phyloP scores from a whole-genome alignment of 805 yeast genomes.

The Metschnikowia baotianmanensis region DNA sequence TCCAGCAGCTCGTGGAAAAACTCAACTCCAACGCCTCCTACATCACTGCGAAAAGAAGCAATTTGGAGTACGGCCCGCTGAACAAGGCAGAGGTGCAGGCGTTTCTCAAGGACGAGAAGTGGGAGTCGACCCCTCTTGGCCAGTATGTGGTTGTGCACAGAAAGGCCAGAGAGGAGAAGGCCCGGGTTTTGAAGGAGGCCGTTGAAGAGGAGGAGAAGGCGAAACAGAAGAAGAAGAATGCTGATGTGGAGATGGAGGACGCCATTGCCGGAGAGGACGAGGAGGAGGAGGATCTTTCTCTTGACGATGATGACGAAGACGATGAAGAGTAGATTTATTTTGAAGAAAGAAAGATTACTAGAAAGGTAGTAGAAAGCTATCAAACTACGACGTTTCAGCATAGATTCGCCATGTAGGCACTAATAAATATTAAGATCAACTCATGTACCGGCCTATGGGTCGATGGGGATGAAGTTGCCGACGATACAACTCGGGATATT shows the following conservation, averaged over 20 bases:
- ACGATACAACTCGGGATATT: constrained; percentile 95
- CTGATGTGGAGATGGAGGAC: constrained; percentile 25
- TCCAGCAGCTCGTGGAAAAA: constrained; percentile 71
- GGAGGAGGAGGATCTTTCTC: constrained; percentile 25
- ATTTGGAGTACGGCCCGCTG: constrained; percentile 81
- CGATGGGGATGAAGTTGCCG: constrained; percentile 89
- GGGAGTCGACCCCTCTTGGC: constrained; percentile 94
- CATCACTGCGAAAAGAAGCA: constrained; percentile 64
- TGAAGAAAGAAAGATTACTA: neutral
- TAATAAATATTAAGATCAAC: neutral
- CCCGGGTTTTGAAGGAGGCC: constrained; percentile 67
- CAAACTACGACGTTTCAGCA: neutral
- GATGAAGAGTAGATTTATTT: neutral
- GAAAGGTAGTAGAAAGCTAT: neutral
- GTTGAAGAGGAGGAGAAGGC: constrained; percentile 48
- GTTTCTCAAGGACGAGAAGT: constrained; percentile 68
- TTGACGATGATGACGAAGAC: constrained; percentile 15
- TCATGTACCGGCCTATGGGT: constrained; percentile 23
- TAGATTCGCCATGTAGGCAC: neutral
- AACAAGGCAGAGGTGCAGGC: constrained; percentile 69
- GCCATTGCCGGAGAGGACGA: constrained; percentile 30
- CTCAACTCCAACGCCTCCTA: constrained; percentile 68
- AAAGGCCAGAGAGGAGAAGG: constrained; percentile 73
- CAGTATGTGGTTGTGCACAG: constrained; percentile 80
- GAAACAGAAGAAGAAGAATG: constrained; percentile 29